These are phyloP conservation scores for Tetrapisispora nanseiensis DNA, from an alignment of 805 yeast species.

Conservation along the genomic window DNA sequence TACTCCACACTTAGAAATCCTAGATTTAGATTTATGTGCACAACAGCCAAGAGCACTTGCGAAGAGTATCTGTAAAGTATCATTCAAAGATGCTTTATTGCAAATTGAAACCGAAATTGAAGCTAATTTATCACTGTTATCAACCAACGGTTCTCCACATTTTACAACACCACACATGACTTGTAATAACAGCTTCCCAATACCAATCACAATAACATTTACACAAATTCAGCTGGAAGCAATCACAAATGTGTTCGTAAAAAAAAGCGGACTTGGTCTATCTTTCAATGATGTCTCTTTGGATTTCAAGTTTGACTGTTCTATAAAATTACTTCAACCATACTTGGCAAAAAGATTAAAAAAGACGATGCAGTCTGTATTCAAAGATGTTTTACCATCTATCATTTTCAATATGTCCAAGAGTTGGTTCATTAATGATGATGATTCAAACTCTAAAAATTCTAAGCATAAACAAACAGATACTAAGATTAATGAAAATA, in stretches of 20 bases:
- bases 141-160: slow-evolving; percentile 20
- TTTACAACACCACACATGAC: slow-evolving; percentile 27
- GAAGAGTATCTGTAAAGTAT: slow-evolving; percentile 28
- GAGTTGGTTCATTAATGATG: slow-evolving; percentile 19
- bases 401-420: slow-evolving; percentile 29
- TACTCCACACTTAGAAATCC: slow-evolving; percentile 26
- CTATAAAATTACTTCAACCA: slow-evolving; percentile 27
- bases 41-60: slow-evolving; percentile 24
- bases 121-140: slow-evolving; percentile 25
- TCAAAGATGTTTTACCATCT: slow-evolving; percentile 28
- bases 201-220: slow-evolving; percentile 30
- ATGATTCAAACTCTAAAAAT: background rate
- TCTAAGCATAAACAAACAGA: background rate
- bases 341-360: slow-evolving; percentile 29
- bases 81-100: slow-evolving; percentile 25
- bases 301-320: slow-evolving; percentile 30
- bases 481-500: background rate
- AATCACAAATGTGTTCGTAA: slow-evolving; percentile 27
- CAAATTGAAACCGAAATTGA: slow-evolving; percentile 29
- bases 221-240: slow-evolving; percentile 27
- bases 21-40: slow-evolving; percentile 26
- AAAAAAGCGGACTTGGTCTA: slow-evolving; percentile 26
- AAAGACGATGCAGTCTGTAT: slow-evolving; percentile 26
- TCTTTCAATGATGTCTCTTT: slow-evolving; percentile 31
- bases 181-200: slow-evolving; percentile 27